Percentiles rank a stretch among this genome's conserved stretches.
These are phyloP conservation scores for Russula abietina DNA, from an alignment of 768 basidiomycete species.

Conservation along the genomic window DNA sequence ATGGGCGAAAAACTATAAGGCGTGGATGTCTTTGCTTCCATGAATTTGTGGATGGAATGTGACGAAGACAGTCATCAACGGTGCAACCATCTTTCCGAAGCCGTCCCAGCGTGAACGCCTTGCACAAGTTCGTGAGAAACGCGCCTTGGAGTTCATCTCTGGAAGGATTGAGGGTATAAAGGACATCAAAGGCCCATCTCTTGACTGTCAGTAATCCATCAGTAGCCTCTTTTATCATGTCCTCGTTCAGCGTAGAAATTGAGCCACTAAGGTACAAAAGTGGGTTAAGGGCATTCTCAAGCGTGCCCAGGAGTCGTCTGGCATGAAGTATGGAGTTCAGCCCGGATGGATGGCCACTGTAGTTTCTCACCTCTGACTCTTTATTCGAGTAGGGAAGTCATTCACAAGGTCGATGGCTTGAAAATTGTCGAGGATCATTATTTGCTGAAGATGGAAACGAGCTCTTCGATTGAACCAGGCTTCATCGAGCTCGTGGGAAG, in stretches of 20 bases:
- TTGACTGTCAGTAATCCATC: constrained; percentile 36
- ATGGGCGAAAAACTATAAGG: not conserved
- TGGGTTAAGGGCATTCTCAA: constrained; percentile 50
- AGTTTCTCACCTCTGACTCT: constrained; percentile 5
- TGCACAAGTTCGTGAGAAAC: constrained; percentile 40
- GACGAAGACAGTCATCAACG: not conserved
- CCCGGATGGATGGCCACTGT: not conserved
- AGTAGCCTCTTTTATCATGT: constrained; percentile 37
- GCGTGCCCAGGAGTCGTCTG: constrained; percentile 10
- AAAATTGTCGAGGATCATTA: constrained; percentile 40
- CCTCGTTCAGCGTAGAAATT: constrained; percentile 32
- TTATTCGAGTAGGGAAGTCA: not conserved
- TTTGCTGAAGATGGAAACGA: constrained; percentile 44
- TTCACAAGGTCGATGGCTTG: constrained; percentile 6
- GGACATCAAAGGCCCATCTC: constrained; percentile 41
- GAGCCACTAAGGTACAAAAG: constrained; percentile 43
- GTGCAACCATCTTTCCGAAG: constrained; percentile 8
- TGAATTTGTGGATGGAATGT: not conserved
- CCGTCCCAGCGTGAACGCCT: constrained; percentile 32
- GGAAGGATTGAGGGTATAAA: constrained; percentile 34
- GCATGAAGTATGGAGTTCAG: not conserved
- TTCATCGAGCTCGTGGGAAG: constrained; percentile 30
- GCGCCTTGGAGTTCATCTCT: not conserved
- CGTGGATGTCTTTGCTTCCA: constrained; percentile 4
- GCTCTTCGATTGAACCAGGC: constrained; percentile 41